Conservation (phyloP, 768 basidiomycete species). For the Amanita brunnescens region DNA sequence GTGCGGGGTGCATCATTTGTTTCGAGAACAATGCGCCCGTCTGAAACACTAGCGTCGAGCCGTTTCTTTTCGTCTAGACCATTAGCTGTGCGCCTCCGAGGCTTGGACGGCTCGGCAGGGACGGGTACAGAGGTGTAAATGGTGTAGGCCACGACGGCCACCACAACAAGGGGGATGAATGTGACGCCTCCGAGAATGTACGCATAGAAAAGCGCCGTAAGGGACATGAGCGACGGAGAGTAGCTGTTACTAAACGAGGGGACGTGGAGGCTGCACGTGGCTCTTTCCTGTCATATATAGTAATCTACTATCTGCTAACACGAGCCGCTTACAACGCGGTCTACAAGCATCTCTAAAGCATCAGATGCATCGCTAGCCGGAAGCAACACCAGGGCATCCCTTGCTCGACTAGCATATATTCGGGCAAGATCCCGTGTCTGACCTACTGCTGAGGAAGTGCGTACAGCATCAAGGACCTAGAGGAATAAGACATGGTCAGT, state of each 20-base stretch:
- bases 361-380: conserved; percentile 76
- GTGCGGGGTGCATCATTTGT: conserved; percentile 53
- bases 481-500: background rate
- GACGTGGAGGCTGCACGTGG: background rate
- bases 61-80: conserved; percentile 21
- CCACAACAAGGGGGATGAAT: conserved; percentile 72
- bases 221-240: conserved; percentile 37
- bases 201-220: conserved; percentile 68
- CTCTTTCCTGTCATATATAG: background rate
- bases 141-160: conserved; percentile 47
- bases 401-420: conserved; percentile 69
- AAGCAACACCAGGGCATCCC: conserved; percentile 54
- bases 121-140: conserved; percentile 86
- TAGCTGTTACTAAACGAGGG: background rate
- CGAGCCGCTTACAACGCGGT: conserved; percentile 54
- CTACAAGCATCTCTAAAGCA: conserved; percentile 67
- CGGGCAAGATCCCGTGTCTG: conserved; percentile 72
- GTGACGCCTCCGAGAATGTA: conserved; percentile 89
- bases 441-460: conserved; percentile 62
- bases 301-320: conserved; percentile 26
- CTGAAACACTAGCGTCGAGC: conserved; percentile 5
- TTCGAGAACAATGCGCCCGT: conserved; percentile 20
- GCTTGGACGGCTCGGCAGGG: conserved; percentile 40
- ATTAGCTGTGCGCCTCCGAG: conserved; percentile 12
- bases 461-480: conserved; percentile 63